phyloP scores from a whole-genome alignment of 139 green algal species.

The Desmodesmus armatus region DNA sequence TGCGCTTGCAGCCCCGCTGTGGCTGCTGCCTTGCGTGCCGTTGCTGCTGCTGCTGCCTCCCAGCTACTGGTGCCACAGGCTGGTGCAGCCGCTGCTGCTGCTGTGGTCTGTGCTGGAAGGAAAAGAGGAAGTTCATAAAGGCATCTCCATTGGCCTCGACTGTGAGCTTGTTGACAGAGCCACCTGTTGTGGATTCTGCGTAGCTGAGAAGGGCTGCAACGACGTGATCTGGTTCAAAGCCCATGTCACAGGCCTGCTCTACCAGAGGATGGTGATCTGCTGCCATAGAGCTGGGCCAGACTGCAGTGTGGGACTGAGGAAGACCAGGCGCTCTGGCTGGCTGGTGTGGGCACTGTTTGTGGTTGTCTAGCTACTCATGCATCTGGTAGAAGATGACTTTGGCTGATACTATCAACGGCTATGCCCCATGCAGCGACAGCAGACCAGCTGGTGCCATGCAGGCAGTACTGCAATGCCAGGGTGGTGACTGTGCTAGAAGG shows the following conservation, averaged over 20 bases:
- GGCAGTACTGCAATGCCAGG: too few species aligned
- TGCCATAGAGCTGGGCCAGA: too few species aligned
- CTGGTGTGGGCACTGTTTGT: too few species aligned
- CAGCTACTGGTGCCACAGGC: not conserved
- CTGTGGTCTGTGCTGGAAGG: constrained; percentile 2
- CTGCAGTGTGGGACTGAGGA: too few species aligned
- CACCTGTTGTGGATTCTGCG: not conserved
- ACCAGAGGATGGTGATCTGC: constrained; percentile 7
- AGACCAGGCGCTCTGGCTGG: too few species aligned
- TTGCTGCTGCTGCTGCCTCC: not conserved
- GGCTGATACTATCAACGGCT: too few species aligned
- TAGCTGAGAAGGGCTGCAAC: constrained; percentile 4
- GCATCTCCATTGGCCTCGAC: not conserved
- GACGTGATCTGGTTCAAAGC: not conserved
- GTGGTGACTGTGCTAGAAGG: too few species aligned
- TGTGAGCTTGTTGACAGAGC: not conserved
- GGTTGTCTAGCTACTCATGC: too few species aligned
- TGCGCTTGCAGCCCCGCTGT: not conserved
- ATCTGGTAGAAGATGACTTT: too few species aligned
- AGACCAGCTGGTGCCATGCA: too few species aligned
- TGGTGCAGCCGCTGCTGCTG: not conserved
- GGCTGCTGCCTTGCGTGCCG: not conserved
- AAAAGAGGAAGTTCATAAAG: constrained; percentile 1
- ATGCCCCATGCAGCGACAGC: too few species aligned
- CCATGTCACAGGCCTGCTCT: not conserved